Evolutionary conservation across 2,329 filamentous ascomycete genomes (phyloP).

Genomic region (Sordariomycetes sp.): DNA sequence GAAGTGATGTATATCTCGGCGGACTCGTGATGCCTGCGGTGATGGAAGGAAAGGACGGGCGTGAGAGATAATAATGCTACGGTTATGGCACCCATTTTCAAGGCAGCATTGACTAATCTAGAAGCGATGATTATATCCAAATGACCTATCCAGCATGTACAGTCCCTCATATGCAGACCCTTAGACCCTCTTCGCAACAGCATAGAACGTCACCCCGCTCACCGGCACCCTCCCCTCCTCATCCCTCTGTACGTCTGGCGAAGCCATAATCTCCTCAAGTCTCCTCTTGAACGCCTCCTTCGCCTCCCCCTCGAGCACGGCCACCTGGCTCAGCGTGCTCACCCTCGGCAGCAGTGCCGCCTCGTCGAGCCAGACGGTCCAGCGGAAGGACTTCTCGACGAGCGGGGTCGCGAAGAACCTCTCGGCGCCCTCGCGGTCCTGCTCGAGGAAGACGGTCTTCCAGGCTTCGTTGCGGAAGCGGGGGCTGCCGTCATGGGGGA

Average conservation of each 20-base stretch:
- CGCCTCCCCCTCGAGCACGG: constrained; percentile 41
- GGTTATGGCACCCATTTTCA: neutral
- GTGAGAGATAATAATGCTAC: neutral
- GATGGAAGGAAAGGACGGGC: neutral
- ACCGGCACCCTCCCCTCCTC: constrained; percentile 51
- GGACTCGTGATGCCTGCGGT: constrained; percentile 21
- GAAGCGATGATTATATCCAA: neutral
- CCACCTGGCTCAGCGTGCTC: constrained; percentile 58
- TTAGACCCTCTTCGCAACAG: constrained; percentile 45
- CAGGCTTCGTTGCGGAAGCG: constrained; percentile 57
- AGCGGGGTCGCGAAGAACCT: constrained; percentile 51
- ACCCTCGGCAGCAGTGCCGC: constrained; percentile 55
- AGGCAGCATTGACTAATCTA: neutral
- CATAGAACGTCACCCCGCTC: constrained; percentile 53
- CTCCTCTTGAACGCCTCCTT: constrained; percentile 34
- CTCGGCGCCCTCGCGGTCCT: constrained; percentile 27
- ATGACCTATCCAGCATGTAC: neutral
- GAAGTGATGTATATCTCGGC: constrained; percentile 63
- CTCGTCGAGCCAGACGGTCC: constrained; percentile 45
- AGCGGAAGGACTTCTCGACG: constrained; percentile 40
- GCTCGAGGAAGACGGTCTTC: constrained; percentile 52
- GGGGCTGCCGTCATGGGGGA: constrained; percentile 43
- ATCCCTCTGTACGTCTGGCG: constrained; percentile 37
- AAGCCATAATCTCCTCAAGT: constrained; percentile 43
- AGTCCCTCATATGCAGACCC: neutral